Conservation (phyloP, 2,329 filamentous ascomycete species). For the Sporothrix mexicana region DNA sequence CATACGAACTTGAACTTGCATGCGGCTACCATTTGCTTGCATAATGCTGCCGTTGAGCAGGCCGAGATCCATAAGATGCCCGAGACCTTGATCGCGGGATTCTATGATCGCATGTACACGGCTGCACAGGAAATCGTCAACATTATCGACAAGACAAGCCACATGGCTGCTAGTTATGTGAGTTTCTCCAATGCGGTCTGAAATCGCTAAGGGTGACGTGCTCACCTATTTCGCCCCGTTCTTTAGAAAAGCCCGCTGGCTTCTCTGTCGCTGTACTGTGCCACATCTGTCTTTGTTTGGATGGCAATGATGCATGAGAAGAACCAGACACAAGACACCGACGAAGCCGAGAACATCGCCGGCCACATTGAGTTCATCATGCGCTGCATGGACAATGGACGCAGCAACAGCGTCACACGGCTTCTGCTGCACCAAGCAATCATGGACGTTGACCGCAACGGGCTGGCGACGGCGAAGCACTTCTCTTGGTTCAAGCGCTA, state of each 20-base stretch:
- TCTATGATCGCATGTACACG: constrained; percentile 74
- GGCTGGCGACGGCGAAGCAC: constrained; percentile 42
- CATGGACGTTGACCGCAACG: constrained; percentile 72
- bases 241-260: constrained; percentile 67
- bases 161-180: constrained; percentile 57
- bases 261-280: constrained; percentile 83
- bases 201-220: background rate
- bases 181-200: too few relatives aligned
- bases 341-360: constrained; percentile 49
- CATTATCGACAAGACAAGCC: constrained; percentile 79
- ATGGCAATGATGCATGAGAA: constrained; percentile 64
- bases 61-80: constrained; percentile 74
- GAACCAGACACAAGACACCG: constrained; percentile 9
- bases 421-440: constrained; percentile 86
- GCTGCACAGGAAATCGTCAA: constrained; percentile 84
- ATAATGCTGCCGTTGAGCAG: constrained; percentile 86
- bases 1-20: constrained; percentile 90
- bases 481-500: constrained; percentile 40
- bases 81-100: constrained; percentile 68
- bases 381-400: constrained; percentile 75
- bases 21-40: constrained; percentile 83
- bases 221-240: constrained; percentile 59
- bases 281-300: constrained; percentile 82
- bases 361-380: constrained; percentile 75
- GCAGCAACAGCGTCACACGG: constrained; percentile 75